Evolutionary conservation across 345 rosid genomes (phyloP).

Genomic region (rapeseed (Brassica napus)): Da-Ae NC_063444.1:44954501-44955000

Average conservation of each 20-base stretch:
- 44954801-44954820: slow-evolving; percentile 65
- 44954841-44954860: slow-evolving; percentile 62
- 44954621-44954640: neutral
- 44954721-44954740: slow-evolving; percentile 71
- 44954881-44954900: neutral
- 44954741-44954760: slow-evolving; percentile 67
- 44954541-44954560: slow-evolving; percentile 72
- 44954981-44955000: slow-evolving; percentile 51
- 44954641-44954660: neutral
- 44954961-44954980: slow-evolving; percentile 45
- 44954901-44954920: neutral
- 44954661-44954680: slow-evolving; percentile 41
- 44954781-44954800: slow-evolving; percentile 60
- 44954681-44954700: slow-evolving; percentile 71
- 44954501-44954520: slow-evolving; percentile 68
- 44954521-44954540: slow-evolving; percentile 73
- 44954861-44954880: slow-evolving; percentile 2
- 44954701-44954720: slow-evolving; percentile 95
- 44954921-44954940: slow-evolving; percentile 1
- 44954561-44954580: slow-evolving; percentile 54
- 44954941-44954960: neutral
- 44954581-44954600: slow-evolving; percentile 66
- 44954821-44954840: slow-evolving; percentile 60
- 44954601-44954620: slow-evolving; percentile 43
- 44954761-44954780: slow-evolving; percentile 74